Evolutionary conservation across 345 rosid genomes (phyloP), one percentile per base, ranked within the genome.

Genomic region (Salix koriyanagi): DNA sequence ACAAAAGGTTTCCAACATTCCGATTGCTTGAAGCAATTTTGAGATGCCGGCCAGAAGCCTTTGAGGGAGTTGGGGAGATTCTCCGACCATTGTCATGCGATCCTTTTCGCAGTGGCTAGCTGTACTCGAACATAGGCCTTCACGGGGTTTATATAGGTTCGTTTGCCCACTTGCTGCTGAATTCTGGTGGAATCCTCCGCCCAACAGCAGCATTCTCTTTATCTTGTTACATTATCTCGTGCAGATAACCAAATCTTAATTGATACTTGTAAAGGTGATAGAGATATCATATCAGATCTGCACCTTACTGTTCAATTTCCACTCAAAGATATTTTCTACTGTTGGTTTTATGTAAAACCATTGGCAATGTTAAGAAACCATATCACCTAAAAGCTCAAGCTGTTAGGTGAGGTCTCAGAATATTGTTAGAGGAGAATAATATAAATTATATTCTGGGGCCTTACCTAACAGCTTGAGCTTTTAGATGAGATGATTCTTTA

Each of bases 31-130:
- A 52, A 52, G 23, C 58, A 52, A 37, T 67, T 34, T 21, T n/a
- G 26, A n/a, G 70, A 19, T 39, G n/a, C n/a, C 39, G 70, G n/a
- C n/a, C 39, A 50, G 70, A 67, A 37, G 48, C 70, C 50, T 67
- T 16, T 67, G 70, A 67, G 70, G 70, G 70, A 67, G 70, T 21
- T 66, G 21, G 70, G 26, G 13, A 37, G 70, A 50, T 67, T 67
- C 46, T 37, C 70, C 70, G 39, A 18, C 70, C 50, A 67, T 10
- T 34, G 70, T 21, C 68, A 65, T 1, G 68, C 1, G 32, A 65
- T 4, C 15, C 50, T 4, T 1, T 32, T 32, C 26, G 39, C 14
- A 0, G 25, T 37, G 46, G 44, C 34, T 32, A 32, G 34, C 12
- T 67, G 39, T 18, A 67, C 12, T 14, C 39, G 4, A 37, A 15